A percentile compares a stretch with the other conserved stretches of the same genome.
Conservation (phyloP, 108 stramenopile genomes). For the Stephanodiscus triporus region DNA sequence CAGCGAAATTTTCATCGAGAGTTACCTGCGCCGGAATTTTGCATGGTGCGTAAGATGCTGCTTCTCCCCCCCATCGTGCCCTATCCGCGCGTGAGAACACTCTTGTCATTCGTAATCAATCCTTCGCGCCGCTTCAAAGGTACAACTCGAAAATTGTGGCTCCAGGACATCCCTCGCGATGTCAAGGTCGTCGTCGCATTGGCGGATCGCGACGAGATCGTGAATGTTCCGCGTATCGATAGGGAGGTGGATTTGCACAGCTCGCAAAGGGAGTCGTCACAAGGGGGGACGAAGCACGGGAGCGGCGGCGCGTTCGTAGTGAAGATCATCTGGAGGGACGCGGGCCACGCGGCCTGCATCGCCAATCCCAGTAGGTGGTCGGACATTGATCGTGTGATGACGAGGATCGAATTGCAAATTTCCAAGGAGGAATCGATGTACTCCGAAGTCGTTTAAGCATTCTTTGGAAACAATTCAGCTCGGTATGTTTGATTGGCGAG, state of each 20-base stretch:
- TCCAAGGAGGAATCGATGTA: not conserved
- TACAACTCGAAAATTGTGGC: constrained; percentile 89
- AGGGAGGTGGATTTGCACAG: constrained; percentile 46
- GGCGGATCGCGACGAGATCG: constrained; percentile 80
- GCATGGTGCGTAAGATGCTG: constrained; percentile 45
- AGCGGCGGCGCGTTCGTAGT: constrained; percentile 10
- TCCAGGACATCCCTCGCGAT: no score
- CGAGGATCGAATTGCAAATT: not conserved
- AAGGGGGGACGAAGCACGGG: no score
- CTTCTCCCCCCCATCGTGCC: no score
- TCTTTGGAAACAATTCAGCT: not conserved
- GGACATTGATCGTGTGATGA: no score
- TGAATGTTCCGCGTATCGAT: constrained; percentile 63
- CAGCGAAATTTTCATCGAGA: constrained; percentile 79
- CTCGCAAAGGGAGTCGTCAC: no score
- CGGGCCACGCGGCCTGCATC: no score
- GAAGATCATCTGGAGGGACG: no score
- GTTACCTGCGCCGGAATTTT: constrained; percentile 86
- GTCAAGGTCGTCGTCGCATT: constrained; percentile 68
- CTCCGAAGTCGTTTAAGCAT: not conserved
- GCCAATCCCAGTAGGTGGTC: no score
- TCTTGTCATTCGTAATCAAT: no score
- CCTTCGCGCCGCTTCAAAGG: constrained; percentile 9
- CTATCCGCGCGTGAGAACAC: no score
- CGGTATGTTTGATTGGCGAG: no score